phyloP scores from a whole-genome alignment of 2,329 filamentous ascomycete genomes.

The Endoconidiophora laricicola region DNA sequence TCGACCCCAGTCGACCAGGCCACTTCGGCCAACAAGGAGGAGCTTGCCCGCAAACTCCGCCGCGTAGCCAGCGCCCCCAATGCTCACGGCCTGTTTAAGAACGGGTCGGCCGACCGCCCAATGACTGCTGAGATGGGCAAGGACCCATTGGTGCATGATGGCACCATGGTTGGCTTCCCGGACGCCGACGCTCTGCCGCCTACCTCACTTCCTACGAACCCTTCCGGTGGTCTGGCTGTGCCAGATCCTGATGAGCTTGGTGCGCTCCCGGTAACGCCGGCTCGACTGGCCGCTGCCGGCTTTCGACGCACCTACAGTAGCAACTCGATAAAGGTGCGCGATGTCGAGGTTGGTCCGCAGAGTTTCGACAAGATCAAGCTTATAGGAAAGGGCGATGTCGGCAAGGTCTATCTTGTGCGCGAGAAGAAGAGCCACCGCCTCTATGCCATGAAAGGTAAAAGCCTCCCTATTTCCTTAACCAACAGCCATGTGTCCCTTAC shows the following conservation, averaged over 20 bases:
- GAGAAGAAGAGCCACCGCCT: constrained; percentile 94
- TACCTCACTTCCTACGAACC: constrained; percentile 18
- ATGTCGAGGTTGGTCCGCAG: constrained; percentile 85
- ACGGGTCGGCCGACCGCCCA: constrained; percentile 46
- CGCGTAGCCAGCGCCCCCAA: constrained; percentile 94
- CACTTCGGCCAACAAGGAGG: constrained; percentile 73
- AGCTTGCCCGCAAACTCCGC: constrained; percentile 79
- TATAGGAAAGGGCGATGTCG: constrained; percentile 96
- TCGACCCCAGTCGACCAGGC: constrained; percentile 37
- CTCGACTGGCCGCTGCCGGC: constrained; percentile 46
- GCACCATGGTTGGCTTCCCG: constrained; percentile 36
- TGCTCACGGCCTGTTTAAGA: constrained; percentile 75
- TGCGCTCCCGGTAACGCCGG: constrained; percentile 49
- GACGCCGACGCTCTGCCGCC: constrained; percentile 19
- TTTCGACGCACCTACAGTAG: constrained; percentile 96
- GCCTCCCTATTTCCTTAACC: neutral
- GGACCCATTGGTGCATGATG: constrained; percentile 41
- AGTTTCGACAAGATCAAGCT: constrained; percentile 99
- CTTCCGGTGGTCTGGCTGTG: constrained; percentile 22
- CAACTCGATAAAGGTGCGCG: constrained; percentile 95
- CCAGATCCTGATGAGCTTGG: constrained; percentile 36
- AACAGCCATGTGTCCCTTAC: constrained; percentile 8
- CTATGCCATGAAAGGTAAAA: constrained; percentile 94
- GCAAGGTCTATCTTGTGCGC: constrained; percentile 91
- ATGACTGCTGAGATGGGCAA: constrained; percentile 77